Evolutionary conservation across 176 grass and related monocot genomes (phyloP).

Genomic region (Juncus effusus): DNA sequence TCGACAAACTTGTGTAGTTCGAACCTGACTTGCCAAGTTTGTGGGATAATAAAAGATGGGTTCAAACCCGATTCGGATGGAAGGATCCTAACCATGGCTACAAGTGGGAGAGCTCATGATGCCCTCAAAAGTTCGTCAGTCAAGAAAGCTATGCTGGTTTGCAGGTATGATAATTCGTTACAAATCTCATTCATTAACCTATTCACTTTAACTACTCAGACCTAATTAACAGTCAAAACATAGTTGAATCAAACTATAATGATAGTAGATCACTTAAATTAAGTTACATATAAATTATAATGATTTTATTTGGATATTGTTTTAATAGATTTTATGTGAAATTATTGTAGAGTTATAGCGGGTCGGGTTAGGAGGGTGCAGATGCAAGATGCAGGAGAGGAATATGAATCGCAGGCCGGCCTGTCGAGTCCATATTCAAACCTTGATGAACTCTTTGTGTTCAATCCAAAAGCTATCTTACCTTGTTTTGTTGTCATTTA

Average conservation of each 20-base stretch:
- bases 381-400: conserved; percentile 31
- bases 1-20: conserved; percentile 60
- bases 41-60: conserved; percentile 63
- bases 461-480: conserved; percentile 73
- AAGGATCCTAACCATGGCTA: conserved; percentile 69
- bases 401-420: conserved; percentile 52
- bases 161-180: conserved; percentile 17
- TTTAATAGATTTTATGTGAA: not conserved
- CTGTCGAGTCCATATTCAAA: conserved; percentile 51
- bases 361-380: conserved; percentile 43
- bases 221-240: too few relatives aligned
- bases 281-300: not conserved
- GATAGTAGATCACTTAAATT: not conserved
- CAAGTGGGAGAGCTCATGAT: conserved; percentile 74
- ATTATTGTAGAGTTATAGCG: conserved; percentile 60
- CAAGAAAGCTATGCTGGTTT: conserved; percentile 76
- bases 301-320: not conserved
- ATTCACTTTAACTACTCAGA: too few relatives aligned
- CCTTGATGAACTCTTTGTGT: conserved; percentile 76
- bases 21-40: conserved; percentile 34
- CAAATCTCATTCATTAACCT: not conserved
- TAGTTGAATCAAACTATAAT: too few relatives aligned
- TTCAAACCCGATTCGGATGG: conserved; percentile 27
- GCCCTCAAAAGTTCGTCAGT: not conserved
- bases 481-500: conserved; percentile 98